A percentile compares a stretch with the other conserved stretches of the same genome.
phyloP scores from a whole-genome alignment of 2,329 filamentous ascomycete species.

The Microdochium paspali region DNA sequence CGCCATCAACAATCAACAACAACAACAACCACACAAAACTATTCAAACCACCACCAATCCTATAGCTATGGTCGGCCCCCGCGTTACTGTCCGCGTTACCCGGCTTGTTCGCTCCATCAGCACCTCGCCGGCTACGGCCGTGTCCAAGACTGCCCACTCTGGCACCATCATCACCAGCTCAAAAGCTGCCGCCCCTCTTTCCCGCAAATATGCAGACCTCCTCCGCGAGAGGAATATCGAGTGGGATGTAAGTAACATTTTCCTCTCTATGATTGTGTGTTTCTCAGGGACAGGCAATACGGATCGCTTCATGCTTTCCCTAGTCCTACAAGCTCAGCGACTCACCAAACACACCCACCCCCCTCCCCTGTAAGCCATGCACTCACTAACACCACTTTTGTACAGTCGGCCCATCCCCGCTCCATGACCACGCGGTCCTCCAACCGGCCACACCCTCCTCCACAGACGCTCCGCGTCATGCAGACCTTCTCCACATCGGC shows the following conservation, averaged over 20 bases:
- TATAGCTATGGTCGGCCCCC: conserved; percentile 16
- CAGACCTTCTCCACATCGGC: conserved; percentile 49
- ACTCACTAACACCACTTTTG: conserved; percentile 13
- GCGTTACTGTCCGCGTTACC: conserved; percentile 18
- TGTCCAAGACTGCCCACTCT: conserved; percentile 9
- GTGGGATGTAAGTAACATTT: conserved; percentile 15
- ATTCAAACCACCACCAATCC: neutral
- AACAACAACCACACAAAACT: neutral
- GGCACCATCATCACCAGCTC: conserved; percentile 16
- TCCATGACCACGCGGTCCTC: conserved; percentile 23
- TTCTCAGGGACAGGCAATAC: too few species aligned
- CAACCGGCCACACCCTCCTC: conserved; percentile 22
- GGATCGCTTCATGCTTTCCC: too few species aligned
- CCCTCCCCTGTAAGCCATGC: neutral
- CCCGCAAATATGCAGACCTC: conserved; percentile 23
- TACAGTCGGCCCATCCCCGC: conserved; percentile 11
- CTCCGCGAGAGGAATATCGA: conserved; percentile 22
- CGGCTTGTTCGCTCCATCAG: conserved; percentile 20
- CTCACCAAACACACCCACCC: neutral
- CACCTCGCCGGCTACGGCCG: conserved; percentile 14
- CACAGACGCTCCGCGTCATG: conserved; percentile 47
- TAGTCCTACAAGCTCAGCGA: neutral
- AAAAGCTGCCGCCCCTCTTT: conserved; percentile 16
- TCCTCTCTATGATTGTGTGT: too few species aligned
- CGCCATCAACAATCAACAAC: neutral